Conservation (phyloP, 441 rosid genomes). For the Mallotus japonicus region DNA sequence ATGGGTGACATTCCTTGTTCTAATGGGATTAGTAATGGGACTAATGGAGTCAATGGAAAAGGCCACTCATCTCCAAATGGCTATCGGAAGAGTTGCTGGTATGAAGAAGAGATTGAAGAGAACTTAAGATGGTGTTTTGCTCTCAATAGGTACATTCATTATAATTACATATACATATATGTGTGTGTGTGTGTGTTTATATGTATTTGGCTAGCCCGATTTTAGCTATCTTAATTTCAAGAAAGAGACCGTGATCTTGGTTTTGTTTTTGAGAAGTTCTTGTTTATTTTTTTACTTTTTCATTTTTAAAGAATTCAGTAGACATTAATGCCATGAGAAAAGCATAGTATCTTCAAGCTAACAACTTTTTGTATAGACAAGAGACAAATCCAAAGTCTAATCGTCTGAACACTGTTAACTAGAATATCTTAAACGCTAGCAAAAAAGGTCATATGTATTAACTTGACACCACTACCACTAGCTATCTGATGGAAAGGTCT, state of each 20-base stretch:
- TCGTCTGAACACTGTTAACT: background rate
- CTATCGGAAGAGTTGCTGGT: conserved; percentile 65
- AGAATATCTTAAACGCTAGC: background rate
- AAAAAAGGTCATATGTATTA: background rate
- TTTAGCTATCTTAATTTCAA: too few relatives aligned
- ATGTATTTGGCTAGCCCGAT: too few relatives aligned
- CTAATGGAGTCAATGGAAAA: conserved; percentile 34
- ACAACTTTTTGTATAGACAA: background rate
- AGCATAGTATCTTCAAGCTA: background rate
- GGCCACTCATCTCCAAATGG: conserved; percentile 39
- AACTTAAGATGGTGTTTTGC: conserved; percentile 62
- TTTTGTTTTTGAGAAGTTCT: background rate
- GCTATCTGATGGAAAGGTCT: background rate
- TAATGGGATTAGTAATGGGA: conserved; percentile 32
- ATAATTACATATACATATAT: too few relatives aligned
- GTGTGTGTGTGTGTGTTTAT: too few relatives aligned
- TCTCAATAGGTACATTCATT: conserved; percentile 46
- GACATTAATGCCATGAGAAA: conserved; percentile 8
- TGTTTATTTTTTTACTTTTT: background rate
- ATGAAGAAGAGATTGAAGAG: conserved; percentile 66
- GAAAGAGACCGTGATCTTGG: too few relatives aligned
- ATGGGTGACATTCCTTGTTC: conserved; percentile 54
- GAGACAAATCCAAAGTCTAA: conserved; percentile 16
- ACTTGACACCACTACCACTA: background rate
- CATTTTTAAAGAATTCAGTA: background rate